A percentile compares a stretch with the other conserved stretches of the same genome.
Conservation (phyloP, 2,329 filamentous ascomycete species). For the Sporothrix schenckii region DNA sequence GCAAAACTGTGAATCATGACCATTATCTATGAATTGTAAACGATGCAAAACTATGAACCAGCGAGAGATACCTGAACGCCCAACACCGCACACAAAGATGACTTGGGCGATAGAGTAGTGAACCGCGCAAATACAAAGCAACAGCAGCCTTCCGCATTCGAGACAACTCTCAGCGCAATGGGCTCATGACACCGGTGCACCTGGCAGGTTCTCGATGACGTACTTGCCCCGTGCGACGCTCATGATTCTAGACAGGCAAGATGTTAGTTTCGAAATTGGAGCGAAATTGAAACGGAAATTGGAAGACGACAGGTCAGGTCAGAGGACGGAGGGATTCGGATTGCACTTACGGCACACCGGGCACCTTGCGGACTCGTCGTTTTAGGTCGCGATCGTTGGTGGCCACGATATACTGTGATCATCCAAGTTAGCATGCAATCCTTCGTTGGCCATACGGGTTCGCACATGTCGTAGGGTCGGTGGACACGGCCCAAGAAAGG, state of each 20-base stretch:
- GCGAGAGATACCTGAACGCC: slow-evolving; percentile 9
- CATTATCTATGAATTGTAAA: slow-evolving; percentile 16
- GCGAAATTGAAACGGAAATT: no score
- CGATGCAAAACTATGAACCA: neutral
- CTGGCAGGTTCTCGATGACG: slow-evolving; percentile 87
- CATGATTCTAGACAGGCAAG: slow-evolving; percentile 55
- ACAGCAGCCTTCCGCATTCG: neutral
- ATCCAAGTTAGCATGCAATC: neutral
- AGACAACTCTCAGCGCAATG: neutral
- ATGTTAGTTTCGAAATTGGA: neutral
- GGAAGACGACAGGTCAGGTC: neutral
- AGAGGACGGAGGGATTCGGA: no score
- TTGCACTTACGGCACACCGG: slow-evolving; percentile 56
- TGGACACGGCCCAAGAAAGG: neutral
- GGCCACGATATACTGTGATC: slow-evolving; percentile 39
- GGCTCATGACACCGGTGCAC: slow-evolving; percentile 66
- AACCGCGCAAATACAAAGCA: no score
- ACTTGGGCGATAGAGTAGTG: no score
- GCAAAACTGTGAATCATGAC: neutral
- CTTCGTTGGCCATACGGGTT: no score
- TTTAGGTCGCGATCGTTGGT: slow-evolving; percentile 78
- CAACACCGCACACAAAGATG: neutral
- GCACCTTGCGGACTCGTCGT: slow-evolving; percentile 78
- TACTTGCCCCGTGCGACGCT: slow-evolving; percentile 89
- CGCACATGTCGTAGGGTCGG: no score